Base-by-base conservation (phyloP, 495 filamentous ascomycete genomes). In the Penicillium desertorum region DNA sequence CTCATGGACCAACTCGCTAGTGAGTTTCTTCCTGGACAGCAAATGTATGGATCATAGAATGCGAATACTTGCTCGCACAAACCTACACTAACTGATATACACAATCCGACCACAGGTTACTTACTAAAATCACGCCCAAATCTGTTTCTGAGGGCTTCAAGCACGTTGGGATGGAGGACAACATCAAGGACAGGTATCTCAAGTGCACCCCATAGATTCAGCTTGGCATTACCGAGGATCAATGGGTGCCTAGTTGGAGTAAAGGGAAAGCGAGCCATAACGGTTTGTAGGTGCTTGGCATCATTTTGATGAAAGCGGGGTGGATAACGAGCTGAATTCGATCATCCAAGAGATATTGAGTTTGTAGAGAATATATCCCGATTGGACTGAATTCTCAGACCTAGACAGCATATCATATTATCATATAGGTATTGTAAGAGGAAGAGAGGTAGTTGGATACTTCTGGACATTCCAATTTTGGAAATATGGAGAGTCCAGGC, bases 11-110 rank as follows among this genome's bases (percentile, higher is more conserved):
- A 64, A 67, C 45, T 69, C 64, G 25, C 64, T 65, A 37, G 68
- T 71, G 57, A 14, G 58, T 50, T 29, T 19, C 6, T 45, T 51
- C 47, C 32, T 67, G 66, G 64, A 61, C 6, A 71, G 22, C 22
- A 71, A 45, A 66, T 65, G 61, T 70, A 57, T 71, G 73, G 47
- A 68, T 66, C 4, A 68, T 62, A 43, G 68, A 64, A 17, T 0
- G n/a, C 36, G 1, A 17, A 39, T 9, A 9, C 2, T 17, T 9
- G 16, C 36, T 17, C 2, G 0, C 10, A 39, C 7, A 39, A 45
- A 30, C 14, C 1, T 11, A 8, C 20, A 19, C 46, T 57, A 36
- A 61, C n/a, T 14, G 12, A 12, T 8, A 5, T 32, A 61, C 11
- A 10, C 19, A 10, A 23, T 23, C 19, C 19, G 20, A 23, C 14